Base-by-base conservation (phyloP, 345 rosid genomes). In the Passiflora organensis region DNA sequence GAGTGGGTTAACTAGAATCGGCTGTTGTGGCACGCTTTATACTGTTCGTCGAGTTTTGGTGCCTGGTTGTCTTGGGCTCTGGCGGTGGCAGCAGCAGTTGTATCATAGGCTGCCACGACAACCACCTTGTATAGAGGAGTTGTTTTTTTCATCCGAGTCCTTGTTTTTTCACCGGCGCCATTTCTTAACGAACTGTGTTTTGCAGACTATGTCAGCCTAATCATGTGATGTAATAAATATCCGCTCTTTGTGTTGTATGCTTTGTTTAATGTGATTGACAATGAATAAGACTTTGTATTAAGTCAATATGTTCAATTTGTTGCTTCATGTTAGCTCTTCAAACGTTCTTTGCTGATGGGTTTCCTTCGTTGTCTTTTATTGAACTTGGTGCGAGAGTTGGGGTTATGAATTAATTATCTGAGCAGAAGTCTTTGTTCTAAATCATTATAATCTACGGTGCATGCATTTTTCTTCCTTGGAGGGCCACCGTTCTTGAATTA, bases 21-120 rank as follows among this genome's bases (percentile, higher is more conserved):
- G 12, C 51, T 22, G 63, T 38, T 42, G 0, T 13, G 66, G 66
- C 69, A 58, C 64, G 66, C 59, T 58, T 49, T 22, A 13, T 13
- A 68, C 43, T 75, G n/a, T 13, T 41, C n/a, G 65, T 65, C 4
- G 21, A 18, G 16, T 15, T 32, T 49, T 64, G 72, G 62, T 42
- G 75, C 64, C 83, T 61, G 18, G 76, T 60, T 37, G 44, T 61
- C 25, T 8, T 12, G 78, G 80, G 78, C 51, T 53, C 69, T 58
- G 83, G 80, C 76, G 56, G 10, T 66, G 78, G 83, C 80, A 66
- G 72, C 72, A 47, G 32, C 72, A 66, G 68, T n/a, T n/a, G n/a
- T n/a, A n/a, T n/a, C 58, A 38, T 32, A 17, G 80, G 54, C 58
- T 75, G 83, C 76, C 78, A 51, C 55, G 65, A 75, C 71, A 67